Evolutionary conservation across 768 basidiomycete species (phyloP).

Genomic region (Phlebiopsis gigantea): DNA sequence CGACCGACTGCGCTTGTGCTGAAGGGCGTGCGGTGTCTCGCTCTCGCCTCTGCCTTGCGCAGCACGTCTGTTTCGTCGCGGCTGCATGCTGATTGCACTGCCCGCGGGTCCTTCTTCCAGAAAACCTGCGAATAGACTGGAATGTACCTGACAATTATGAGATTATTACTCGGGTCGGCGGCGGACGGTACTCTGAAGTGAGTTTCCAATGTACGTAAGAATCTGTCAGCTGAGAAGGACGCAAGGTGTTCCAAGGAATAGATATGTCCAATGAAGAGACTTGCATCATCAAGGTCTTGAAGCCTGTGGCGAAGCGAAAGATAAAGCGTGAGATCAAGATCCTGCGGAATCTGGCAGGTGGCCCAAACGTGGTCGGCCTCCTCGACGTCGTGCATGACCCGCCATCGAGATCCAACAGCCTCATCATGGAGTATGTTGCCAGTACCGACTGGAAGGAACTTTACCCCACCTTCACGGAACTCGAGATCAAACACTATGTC

Average conservation of each 20-base stretch:
- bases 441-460: slow-evolving; percentile 96
- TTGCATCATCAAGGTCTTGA: slow-evolving; percentile 97
- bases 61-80: neutral
- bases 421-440: slow-evolving; percentile 95
- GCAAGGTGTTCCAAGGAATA: slow-evolving; percentile 86
- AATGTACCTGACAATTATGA: slow-evolving; percentile 95
- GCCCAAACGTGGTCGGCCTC: slow-evolving; percentile 89
- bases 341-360: slow-evolving; percentile 90
- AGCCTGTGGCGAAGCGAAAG: slow-evolving; percentile 99
- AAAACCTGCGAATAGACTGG: slow-evolving; percentile 93
- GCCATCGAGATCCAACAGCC: slow-evolving; percentile 90
- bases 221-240: neutral
- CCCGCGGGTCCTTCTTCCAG: slow-evolving; percentile 33
- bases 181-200: slow-evolving; percentile 94
- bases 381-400: slow-evolving; percentile 95
- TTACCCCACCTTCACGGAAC: slow-evolving; percentile 90
- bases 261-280: slow-evolving; percentile 88
- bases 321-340: slow-evolving; percentile 99
- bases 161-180: slow-evolving; percentile 90
- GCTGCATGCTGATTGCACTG: neutral
- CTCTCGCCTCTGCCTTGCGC: neutral
- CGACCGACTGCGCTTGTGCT: too few relatives aligned
- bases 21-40: too few relatives aligned
- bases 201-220: slow-evolving; percentile 13
- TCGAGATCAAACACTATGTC: slow-evolving; percentile 95